Conservation (phyloP, 495 filamentous ascomycete genomes). For the Lasiosphaeria miniovina region DNA sequence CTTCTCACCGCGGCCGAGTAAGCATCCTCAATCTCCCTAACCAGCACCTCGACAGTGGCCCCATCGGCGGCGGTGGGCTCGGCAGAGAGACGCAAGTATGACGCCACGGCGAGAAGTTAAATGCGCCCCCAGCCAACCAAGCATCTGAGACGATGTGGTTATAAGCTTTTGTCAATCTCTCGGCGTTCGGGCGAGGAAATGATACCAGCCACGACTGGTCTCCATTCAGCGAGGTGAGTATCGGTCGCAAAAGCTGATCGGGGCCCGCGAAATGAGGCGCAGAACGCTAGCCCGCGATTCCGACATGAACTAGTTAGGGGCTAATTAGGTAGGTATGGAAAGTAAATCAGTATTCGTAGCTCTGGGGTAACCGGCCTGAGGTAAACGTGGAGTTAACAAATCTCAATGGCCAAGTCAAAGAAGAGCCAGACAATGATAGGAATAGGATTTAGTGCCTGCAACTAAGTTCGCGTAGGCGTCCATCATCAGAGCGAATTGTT, state of each 20-base stretch:
- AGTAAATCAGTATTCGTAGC: no score
- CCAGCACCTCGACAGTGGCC: background rate
- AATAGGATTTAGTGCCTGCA: no score
- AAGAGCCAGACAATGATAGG: no score
- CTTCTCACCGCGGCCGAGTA: background rate
- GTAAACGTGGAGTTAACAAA: no score
- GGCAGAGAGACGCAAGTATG: background rate
- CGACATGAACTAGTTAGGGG: no score
- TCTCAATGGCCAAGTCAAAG: no score
- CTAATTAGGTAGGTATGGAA: no score
- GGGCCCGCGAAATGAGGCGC: no score
- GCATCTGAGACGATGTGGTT: background rate
- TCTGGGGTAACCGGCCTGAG: no score
- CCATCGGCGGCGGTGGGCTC: background rate
- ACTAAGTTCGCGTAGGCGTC: no score
- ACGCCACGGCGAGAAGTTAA: background rate
- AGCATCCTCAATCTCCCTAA: conserved; percentile 7
- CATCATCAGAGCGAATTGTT: no score
- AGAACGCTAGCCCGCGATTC: no score
- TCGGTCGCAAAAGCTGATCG: background rate
- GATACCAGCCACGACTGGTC: conserved; percentile 12
- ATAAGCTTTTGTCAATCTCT: conserved; percentile 1
- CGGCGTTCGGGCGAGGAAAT: background rate
- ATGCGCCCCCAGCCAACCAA: background rate
- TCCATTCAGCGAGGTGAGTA: conserved; percentile 10